Evolutionary conservation across 202 grass and related monocot species (phyloP).

Genomic region (Brachypodium distachyon): DNA sequence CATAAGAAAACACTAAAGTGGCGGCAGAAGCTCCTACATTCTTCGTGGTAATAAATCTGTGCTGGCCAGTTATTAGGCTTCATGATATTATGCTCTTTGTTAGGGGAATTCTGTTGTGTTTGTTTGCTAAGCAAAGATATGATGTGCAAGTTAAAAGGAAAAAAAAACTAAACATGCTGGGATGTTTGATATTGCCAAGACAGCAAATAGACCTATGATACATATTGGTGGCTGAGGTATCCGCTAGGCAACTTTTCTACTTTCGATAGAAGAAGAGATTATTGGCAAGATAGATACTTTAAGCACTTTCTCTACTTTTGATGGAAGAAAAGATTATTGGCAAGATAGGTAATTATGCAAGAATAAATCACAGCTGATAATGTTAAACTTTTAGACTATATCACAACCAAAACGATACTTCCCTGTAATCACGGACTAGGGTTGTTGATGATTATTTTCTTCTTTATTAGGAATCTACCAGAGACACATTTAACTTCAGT

Average conservation of each 20-base stretch:
- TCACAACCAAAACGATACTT: background rate
- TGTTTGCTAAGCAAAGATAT: too few relatives aligned
- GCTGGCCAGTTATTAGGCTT: background rate
- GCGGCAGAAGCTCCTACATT: background rate
- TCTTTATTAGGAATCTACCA: background rate
- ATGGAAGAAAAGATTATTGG: too few relatives aligned
- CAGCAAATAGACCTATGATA: slow-evolving; percentile 93
- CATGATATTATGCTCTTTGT: background rate
- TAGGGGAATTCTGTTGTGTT: background rate
- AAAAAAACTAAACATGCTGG: slow-evolving; percentile 90
- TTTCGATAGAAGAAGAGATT: too few relatives aligned
- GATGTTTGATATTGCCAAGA: slow-evolving; percentile 96
- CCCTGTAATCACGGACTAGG: background rate
- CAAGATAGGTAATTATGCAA: too few relatives aligned
- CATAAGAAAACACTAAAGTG: background rate
- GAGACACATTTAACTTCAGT: background rate
- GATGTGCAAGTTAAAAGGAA: slow-evolving; percentile 79
- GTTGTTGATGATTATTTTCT: background rate
- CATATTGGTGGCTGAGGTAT: slow-evolving; percentile 88
- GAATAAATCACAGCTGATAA: background rate
- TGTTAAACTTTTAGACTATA: background rate
- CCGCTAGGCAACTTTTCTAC: background rate
- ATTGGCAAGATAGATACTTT: too few relatives aligned
- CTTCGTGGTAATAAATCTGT: background rate
- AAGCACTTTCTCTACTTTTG: too few relatives aligned